phyloP scores from a whole-genome alignment of 352 stramenopile genomes.

The Globisporangium acanthophoron region DNA sequence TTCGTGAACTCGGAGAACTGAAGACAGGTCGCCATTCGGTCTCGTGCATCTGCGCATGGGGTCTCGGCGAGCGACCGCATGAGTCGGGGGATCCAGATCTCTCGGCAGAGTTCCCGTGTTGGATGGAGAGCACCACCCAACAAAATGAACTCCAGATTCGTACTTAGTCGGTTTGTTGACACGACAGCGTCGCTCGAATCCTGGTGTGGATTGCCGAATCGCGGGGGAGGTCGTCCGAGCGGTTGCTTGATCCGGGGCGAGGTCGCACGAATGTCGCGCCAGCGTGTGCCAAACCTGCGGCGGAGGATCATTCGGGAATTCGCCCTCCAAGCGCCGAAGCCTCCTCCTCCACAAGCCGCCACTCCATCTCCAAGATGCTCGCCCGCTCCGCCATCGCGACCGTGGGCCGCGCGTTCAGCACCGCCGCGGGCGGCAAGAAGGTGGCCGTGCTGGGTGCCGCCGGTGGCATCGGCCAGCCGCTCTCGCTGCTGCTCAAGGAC shows the following conservation, averaged over 20 bases:
- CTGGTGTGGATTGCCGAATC: too few species aligned
- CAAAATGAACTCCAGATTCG: too few species aligned
- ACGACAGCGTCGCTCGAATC: not conserved
- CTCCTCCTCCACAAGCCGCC: not conserved
- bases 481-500: conserved; percentile 98
- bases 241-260: not conserved
- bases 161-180: not conserved
- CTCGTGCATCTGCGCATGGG: too few species aligned
- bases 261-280: conserved; percentile 10
- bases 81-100: too few species aligned
- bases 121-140: too few species aligned
- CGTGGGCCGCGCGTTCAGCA: conserved; percentile 45
- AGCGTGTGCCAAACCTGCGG: conserved; percentile 2
- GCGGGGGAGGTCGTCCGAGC: not conserved
- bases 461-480: conserved; percentile 97
- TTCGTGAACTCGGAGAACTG: too few species aligned
- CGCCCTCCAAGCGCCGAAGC: conserved; percentile 8
- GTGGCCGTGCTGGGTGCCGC: conserved; percentile 89
- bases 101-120: too few species aligned
- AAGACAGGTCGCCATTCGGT: too few species aligned
- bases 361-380: conserved; percentile 13
- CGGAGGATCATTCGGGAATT: conserved; percentile 8
- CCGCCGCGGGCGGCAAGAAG: conserved; percentile 61
- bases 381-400: conserved; percentile 15
- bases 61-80: too few species aligned